phyloP scores from a whole-genome alignment of 768 basidiomycete genomes.

The Trametes punicea region DNA sequence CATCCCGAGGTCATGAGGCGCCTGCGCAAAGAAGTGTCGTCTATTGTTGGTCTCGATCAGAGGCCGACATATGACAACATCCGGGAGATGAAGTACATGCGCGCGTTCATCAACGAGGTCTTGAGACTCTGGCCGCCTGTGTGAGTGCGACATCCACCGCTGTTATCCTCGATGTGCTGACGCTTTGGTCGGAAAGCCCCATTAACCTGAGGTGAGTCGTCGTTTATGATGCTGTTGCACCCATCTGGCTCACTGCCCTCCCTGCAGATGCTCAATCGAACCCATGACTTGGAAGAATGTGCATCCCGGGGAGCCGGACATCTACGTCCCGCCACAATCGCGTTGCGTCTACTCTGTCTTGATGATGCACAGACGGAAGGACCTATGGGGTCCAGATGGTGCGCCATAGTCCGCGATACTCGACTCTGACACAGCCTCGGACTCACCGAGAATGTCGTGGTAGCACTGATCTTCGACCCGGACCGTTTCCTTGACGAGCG shows the following conservation, averaged over 20 bases:
- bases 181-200: too few species aligned
- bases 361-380: constrained; percentile 58
- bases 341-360: constrained; percentile 41
- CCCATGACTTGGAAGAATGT: constrained; percentile 15
- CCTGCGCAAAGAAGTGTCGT: constrained; percentile 50
- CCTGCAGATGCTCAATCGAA: constrained; percentile 11
- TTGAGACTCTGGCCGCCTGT: constrained; percentile 12
- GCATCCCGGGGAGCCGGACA: constrained; percentile 6
- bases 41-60: constrained; percentile 39
- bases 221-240: too few species aligned
- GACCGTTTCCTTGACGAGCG: constrained; percentile 66
- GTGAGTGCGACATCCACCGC: neutral
- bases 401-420: constrained; percentile 8
- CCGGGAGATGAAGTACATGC: constrained; percentile 54
- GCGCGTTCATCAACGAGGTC: constrained; percentile 50
- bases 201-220: too few species aligned
- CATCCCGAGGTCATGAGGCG: constrained; percentile 44
- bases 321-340: constrained; percentile 11
- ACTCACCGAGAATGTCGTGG: neutral
- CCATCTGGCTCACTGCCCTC: too few species aligned
- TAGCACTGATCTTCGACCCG: constrained; percentile 62
- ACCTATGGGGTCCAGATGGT: constrained; percentile 72
- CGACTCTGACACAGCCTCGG: too few species aligned
- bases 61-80: constrained; percentile 54
- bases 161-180: neutral